phyloP scores from a whole-genome alignment of 805 yeast species.

The Pichia thaimueangensis region DNA sequence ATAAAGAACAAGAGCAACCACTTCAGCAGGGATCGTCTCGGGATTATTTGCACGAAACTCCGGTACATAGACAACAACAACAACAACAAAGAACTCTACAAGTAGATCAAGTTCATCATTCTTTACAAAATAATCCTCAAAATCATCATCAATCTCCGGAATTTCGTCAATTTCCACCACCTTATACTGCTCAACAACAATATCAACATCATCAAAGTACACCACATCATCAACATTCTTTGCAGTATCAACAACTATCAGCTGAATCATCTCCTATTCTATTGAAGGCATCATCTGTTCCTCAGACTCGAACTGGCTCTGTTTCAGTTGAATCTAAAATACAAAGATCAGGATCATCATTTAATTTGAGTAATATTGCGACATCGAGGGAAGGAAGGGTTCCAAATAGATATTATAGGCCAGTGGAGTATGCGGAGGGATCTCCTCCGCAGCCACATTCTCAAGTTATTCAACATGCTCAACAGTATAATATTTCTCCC shows the following conservation, averaged over 20 bases:
- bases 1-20: neutral
- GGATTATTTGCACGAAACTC: no score
- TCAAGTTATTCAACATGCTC: neutral
- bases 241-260: neutral
- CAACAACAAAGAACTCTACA: conserved; percentile 2
- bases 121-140: neutral
- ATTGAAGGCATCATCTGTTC: neutral
- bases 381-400: conserved; percentile 22
- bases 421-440: neutral
- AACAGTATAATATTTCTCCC: neutral
- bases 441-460: neutral
- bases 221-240: no score
- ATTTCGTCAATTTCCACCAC: no score
- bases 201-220: neutral
- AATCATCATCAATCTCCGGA: neutral
- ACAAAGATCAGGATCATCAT: conserved; percentile 43
- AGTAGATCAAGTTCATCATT: neutral
- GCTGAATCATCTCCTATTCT: neutral
- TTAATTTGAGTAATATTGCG: conserved; percentile 52
- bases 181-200: no score
- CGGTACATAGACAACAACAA: no score
- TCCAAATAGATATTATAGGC: neutral
- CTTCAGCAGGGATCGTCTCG: no score
- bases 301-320: conserved; percentile 4
- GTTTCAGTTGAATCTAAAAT: conserved; percentile 12